Evolutionary conservation across 495 filamentous ascomycete genomes (phyloP).

Genomic region (Xylaria scruposa): DNA sequence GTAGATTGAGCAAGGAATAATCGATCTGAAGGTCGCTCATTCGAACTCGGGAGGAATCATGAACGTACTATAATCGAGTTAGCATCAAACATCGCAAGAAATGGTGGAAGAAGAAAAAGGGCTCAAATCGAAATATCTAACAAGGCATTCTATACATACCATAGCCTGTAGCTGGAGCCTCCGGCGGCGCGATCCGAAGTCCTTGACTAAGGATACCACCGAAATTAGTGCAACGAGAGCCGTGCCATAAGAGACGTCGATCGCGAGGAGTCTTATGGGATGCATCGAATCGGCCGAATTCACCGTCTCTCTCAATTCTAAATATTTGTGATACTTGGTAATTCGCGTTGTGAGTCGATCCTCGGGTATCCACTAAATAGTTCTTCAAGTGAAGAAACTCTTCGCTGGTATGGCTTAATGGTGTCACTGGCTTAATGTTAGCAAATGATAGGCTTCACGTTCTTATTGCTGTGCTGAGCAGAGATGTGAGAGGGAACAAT

Average conservation of each 20-base stretch:
- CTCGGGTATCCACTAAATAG: constrained; percentile 70
- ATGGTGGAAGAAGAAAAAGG: neutral
- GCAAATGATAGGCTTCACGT: neutral
- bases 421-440: constrained; percentile 55
- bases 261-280: constrained; percentile 55
- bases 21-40: neutral
- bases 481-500: neutral
- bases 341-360: constrained; percentile 63
- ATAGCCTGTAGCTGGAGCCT: constrained; percentile 79
- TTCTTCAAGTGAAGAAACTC: constrained; percentile 70
- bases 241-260: constrained; percentile 84
- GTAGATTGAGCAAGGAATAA: neutral
- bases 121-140: neutral
- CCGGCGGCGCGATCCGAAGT: constrained; percentile 83
- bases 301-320: constrained; percentile 78
- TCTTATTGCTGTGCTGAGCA: neutral
- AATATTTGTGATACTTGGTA: constrained; percentile 79
- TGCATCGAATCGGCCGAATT: constrained; percentile 70
- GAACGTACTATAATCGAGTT: constrained; percentile 18
- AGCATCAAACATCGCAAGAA: constrained; percentile 19
- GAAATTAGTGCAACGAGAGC: constrained; percentile 78
- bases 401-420: constrained; percentile 59
- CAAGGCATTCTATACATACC: constrained; percentile 46
- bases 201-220: constrained; percentile 85
- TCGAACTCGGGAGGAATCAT: neutral